Percentiles rank a stretch among this genome's conserved stretches.
Conservation (phyloP, 2,329 filamentous ascomycete species). For the Penicillium sclerotiorum region DNA sequence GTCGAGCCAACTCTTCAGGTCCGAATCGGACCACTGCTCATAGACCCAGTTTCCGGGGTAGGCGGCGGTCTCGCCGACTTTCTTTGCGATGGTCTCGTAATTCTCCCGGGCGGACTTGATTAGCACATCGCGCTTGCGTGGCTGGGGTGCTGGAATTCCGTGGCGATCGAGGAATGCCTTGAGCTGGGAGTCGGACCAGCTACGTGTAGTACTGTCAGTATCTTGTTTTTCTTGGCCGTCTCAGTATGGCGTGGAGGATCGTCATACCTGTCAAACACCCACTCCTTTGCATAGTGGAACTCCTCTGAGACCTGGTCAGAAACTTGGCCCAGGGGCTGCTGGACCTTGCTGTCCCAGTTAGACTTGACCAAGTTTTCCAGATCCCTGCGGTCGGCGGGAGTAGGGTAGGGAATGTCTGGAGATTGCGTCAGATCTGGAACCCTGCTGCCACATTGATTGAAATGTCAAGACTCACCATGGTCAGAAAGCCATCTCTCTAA, state of each 20-base stretch:
- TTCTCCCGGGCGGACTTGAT: slow-evolving; percentile 76
- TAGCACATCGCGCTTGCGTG: slow-evolving; percentile 79
- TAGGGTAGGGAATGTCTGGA: slow-evolving; percentile 81
- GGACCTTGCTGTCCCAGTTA: slow-evolving; percentile 81
- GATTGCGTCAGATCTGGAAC: background rate
- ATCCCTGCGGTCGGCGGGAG: slow-evolving; percentile 86
- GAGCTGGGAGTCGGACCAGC: slow-evolving; percentile 90
- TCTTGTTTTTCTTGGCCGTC: background rate
- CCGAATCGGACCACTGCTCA: slow-evolving; percentile 85
- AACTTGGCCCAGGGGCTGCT: slow-evolving; percentile 74
- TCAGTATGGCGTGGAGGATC: too few relatives aligned
- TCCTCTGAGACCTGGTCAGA: slow-evolving; percentile 74
- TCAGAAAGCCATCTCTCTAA: slow-evolving; percentile 96
- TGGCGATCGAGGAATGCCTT: slow-evolving; percentile 92
- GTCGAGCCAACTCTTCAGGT: slow-evolving; percentile 92
- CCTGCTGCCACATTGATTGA: background rate
- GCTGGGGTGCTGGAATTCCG: slow-evolving; percentile 82
- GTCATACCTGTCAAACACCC: slow-evolving; percentile 81
- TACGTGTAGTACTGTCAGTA: slow-evolving; percentile 36
- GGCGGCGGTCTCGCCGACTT: slow-evolving; percentile 71
- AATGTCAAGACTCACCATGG: slow-evolving; percentile 56
- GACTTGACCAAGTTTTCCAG: slow-evolving; percentile 87
- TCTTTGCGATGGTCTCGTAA: slow-evolving; percentile 78
- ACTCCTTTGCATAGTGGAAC: slow-evolving; percentile 75
- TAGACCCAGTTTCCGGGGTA: slow-evolving; percentile 98